Evolutionary conservation across 1,284 basidiomycete species (phyloP).

Genomic region (Ceratobasidium sp.): DNA sequence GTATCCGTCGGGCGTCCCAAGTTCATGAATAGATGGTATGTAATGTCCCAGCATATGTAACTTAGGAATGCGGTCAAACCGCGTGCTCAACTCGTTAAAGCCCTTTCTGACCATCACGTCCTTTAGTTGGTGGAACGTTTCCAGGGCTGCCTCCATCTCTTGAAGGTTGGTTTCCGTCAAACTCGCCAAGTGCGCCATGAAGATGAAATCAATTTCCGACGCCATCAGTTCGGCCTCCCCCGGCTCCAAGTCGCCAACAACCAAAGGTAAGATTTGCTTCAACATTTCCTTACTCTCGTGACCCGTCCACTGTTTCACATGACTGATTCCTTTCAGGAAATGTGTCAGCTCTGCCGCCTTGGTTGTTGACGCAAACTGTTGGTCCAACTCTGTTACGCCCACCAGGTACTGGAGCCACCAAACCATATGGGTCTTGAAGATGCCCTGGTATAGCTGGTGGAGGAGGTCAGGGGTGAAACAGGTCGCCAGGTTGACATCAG

Average conservation of each 20-base stretch:
- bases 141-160: constrained; percentile 46
- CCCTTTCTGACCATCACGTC: too few species aligned
- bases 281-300: constrained; percentile 18
- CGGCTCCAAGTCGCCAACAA: background rate
- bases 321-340: constrained; percentile 18
- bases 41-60: too few species aligned
- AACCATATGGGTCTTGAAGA: constrained; percentile 40
- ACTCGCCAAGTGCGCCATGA: background rate
- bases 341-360: background rate
- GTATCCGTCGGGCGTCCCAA: too few species aligned
- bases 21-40: too few species aligned
- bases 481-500: constrained; percentile 12
- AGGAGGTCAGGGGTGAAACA: constrained; percentile 40
- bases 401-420: constrained; percentile 19
- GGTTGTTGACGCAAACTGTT: background rate
- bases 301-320: constrained; percentile 20
- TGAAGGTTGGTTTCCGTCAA: constrained; percentile 45
- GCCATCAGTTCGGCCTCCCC: background rate
- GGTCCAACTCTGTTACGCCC: background rate
- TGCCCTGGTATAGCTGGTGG: constrained; percentile 43
- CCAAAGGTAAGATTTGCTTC: constrained; percentile 3
- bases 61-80: too few species aligned
- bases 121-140: too few species aligned
- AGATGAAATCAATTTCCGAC: constrained; percentile 12
- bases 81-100: too few species aligned